A percentile compares a stretch with the other conserved stretches of the same genome.
Conservation (phyloP, 2,329 filamentous ascomycete species). For the Parastagonospora nodorum region DNA sequence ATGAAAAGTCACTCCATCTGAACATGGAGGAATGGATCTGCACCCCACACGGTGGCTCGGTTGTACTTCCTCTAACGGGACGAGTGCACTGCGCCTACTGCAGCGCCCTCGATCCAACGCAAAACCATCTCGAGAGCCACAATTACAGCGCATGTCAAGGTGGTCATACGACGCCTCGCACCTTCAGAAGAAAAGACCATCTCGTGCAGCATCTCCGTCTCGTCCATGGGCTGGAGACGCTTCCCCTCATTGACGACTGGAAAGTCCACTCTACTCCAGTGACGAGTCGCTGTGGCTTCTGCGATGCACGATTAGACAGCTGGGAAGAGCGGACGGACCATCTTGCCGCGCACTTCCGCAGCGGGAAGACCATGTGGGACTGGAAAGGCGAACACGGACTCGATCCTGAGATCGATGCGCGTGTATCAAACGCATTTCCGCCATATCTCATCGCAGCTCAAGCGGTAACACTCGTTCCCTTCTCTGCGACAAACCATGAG, state of each 20-base stretch:
- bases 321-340: constrained; percentile 57
- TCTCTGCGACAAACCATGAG: constrained; percentile 45
- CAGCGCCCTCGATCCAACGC: constrained; percentile 55
- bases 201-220: constrained; percentile 63
- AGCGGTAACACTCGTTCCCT: constrained; percentile 45
- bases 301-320: constrained; percentile 45
- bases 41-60: constrained; percentile 59
- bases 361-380: constrained; percentile 55
- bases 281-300: constrained; percentile 58
- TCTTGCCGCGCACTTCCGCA: constrained; percentile 56
- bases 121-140: constrained; percentile 61
- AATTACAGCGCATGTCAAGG: constrained; percentile 67
- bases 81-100: constrained; percentile 62
- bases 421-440: constrained; percentile 52
- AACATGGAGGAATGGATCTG: constrained; percentile 51
- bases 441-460: constrained; percentile 53
- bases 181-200: constrained; percentile 65
- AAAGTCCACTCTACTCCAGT: constrained; percentile 57
- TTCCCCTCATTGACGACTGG: constrained; percentile 67
- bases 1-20: constrained; percentile 35
- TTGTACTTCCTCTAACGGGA: constrained; percentile 58
- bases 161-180: constrained; percentile 62
- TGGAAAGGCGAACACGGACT: constrained; percentile 59
- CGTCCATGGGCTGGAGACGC: constrained; percentile 62
- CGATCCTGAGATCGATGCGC: constrained; percentile 48